A percentile compares a stretch with the other conserved stretches of the same genome.
Evolutionary conservation across 257 asterid genomes (phyloP).

Genomic region (Coffea canephora): DNA sequence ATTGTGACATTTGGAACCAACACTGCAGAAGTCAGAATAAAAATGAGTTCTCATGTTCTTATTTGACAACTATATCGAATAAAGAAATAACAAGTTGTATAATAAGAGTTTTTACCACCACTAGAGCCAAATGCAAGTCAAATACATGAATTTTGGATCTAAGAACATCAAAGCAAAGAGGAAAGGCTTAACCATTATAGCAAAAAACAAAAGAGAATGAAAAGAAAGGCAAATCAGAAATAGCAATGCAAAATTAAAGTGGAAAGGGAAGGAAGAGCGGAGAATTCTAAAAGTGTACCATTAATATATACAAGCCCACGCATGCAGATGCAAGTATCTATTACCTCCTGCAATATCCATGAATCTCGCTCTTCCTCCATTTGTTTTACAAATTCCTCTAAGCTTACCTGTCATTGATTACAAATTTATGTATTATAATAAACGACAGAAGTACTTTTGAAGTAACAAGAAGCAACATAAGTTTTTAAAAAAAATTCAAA

Average conservation of each 20-base stretch:
- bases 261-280: not conserved
- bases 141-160: not conserved
- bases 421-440: not conserved
- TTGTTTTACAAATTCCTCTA: constrained; percentile 54
- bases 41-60: not conserved
- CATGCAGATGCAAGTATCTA: constrained; percentile 19
- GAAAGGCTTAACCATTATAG: not conserved
- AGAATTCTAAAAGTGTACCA: not conserved
- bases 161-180: not conserved
- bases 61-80: not conserved
- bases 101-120: not conserved
- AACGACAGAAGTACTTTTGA: not conserved
- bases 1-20: not conserved
- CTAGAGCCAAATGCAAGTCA: not conserved
- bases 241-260: not conserved
- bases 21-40: not conserved
- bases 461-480: not conserved
- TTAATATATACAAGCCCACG: not conserved
- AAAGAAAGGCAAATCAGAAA: not conserved
- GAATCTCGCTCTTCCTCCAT: constrained; percentile 56
- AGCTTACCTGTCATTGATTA: constrained; percentile 46
- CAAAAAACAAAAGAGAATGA: not conserved
- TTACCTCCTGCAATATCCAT: constrained; percentile 66
- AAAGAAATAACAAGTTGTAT: not conserved
- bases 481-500: not conserved